These are phyloP conservation scores for Penicillium roqueforti DNA, from an alignment of 495 filamentous ascomycete genomes.

Conservation along the genomic window DNA sequence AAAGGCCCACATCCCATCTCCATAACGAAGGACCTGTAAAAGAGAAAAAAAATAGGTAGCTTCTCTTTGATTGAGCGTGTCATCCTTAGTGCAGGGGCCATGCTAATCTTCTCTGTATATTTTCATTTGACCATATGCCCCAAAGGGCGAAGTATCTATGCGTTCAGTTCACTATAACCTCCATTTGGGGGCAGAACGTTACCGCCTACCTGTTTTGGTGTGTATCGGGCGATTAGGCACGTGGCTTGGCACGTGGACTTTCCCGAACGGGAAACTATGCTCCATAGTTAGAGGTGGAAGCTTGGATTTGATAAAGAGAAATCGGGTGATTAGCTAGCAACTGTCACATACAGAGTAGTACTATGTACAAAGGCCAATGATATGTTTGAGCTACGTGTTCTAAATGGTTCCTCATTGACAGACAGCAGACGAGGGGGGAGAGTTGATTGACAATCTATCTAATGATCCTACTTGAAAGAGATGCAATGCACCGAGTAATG, in stretches of 20 bases:
- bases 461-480: not conserved
- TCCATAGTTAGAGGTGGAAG: too few relatives aligned
- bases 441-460: not conserved
- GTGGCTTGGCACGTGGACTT: not conserved
- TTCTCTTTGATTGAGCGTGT: conserved; percentile 98
- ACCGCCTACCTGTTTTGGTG: not conserved
- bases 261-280: too few relatives aligned
- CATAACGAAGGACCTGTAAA: too few relatives aligned
- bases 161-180: not conserved
- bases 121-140: conserved; percentile 81
- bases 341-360: not conserved
- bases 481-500: not conserved
- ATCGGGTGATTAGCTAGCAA: not conserved
- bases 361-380: not conserved
- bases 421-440: not conserved
- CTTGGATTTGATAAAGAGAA: too few relatives aligned
- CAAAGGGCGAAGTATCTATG: conserved; percentile 45
- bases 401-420: not conserved
- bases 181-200: not conserved
- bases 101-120: conserved; percentile 97
- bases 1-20: not conserved
- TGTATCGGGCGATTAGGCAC: not conserved
- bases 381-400: not conserved
- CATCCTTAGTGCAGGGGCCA: conserved; percentile 99
- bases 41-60: conserved; percentile 79